phyloP scores from a whole-genome alignment of 208 protist genomes.

The Leishmania major region DNA sequence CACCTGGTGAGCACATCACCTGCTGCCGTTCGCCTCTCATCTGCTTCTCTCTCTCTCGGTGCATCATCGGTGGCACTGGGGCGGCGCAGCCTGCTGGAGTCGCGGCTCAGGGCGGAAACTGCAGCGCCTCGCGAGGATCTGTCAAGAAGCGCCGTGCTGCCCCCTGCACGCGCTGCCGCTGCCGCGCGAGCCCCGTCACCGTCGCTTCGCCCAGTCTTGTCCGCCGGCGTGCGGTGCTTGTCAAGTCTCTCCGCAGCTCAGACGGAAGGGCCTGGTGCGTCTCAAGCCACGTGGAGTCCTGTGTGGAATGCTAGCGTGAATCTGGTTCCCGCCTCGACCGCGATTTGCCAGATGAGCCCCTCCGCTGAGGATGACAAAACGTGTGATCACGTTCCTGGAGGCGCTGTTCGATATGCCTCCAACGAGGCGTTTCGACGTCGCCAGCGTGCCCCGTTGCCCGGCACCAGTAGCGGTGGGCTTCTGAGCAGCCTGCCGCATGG shows the following conservation, averaged over 20 bases:
- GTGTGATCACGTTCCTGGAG: not conserved
- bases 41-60: not conserved
- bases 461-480: not conserved
- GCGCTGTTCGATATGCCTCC: not conserved
- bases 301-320: slow-evolving; percentile 3
- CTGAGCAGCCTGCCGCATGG: not conserved
- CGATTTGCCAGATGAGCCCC: not conserved
- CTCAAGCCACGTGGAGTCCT: not conserved
- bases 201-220: not conserved
- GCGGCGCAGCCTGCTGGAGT: not conserved
- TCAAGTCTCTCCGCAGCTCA: not conserved
- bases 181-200: not conserved
- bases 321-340: not conserved
- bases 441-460: slow-evolving; percentile 3
- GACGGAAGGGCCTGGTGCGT: not conserved
- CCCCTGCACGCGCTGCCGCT: not conserved
- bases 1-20: slow-evolving; percentile 2
- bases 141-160: not conserved
- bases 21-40: not conserved
- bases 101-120: not conserved
- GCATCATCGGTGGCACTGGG: not conserved
- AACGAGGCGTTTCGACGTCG: slow-evolving; percentile 13
- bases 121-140: not conserved
- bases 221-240: too few relatives aligned
- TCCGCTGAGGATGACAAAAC: not conserved